Evolutionary conservation across 1,284 basidiomycete species (phyloP), one percentile per base, ranked within the genome.

Genomic region (Meripilus lineatus): DNA sequence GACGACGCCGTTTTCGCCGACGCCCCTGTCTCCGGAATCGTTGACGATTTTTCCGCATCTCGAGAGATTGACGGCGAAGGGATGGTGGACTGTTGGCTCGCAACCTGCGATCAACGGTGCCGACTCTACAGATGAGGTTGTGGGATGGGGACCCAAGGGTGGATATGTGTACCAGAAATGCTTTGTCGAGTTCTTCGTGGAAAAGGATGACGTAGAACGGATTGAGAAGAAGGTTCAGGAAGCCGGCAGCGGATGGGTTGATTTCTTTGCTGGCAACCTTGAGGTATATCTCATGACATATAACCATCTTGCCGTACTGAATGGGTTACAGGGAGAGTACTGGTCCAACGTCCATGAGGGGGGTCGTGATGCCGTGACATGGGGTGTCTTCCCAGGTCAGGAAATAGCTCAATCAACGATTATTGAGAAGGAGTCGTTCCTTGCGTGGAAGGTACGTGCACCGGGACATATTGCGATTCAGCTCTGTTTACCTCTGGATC

Each of bases 81-180:
- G 86, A 2, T 89, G 91, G 80, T 96, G 95, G 91, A 98, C 96
- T 3, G 90, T 99, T 21, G 93, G 93, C 6, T 97, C 93, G 15
- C 96, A 99, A 64, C 95, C 96, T 15, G 89, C 93, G 1, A 84
- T 97, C 5, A 88, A 98, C 58, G 89, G 88, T 4, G 79, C 71
- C 11, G 69, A 64, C 33, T 93, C 89, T 32, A 74, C 79, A 50
- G 84, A 95, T 59, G 72, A 78, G 11, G 68, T 87, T 0, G 81
- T 94, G 48, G 96, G 95, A 1, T 99, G 95, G 84, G 95, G 95
- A 4, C 96, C 95, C 5, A 72, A 74, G 38, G 84, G 81, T 8
- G 95, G 95, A 3, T 94, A 93, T 64, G 88, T 99, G 11, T 99
- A 91, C 67, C 96, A 99, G 65, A 99, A 99, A 66, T 79, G 88